A percentile compares a stretch with the other conserved stretches of the same genome.
Evolutionary conservation across 1,284 basidiomycete species (phyloP).

Genomic region (Tetrapyrgos nigripes): DNA sequence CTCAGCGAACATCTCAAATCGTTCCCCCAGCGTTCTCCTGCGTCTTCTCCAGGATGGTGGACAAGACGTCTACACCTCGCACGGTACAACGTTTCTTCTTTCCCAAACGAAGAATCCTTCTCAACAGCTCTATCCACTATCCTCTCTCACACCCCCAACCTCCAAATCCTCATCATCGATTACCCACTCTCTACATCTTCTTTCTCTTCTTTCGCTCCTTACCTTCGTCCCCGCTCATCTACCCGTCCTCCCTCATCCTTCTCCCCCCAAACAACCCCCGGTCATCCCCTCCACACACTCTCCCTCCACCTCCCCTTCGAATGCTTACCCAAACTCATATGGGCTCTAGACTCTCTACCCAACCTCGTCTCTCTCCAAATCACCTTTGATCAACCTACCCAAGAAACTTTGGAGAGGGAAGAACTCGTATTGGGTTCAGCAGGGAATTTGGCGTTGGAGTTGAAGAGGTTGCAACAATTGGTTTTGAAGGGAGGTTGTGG

Average conservation of each 20-base stretch:
- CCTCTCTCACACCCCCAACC: conserved; percentile 67
- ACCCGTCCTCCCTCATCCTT: conserved; percentile 40
- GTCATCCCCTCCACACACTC: conserved; percentile 40
- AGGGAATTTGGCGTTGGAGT: conserved; percentile 56
- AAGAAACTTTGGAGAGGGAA: conserved; percentile 18
- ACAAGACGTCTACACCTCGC: conserved; percentile 66
- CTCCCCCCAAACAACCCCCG: background rate
- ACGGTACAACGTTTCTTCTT: conserved; percentile 45
- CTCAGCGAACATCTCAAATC: conserved; percentile 55
- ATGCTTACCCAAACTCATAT: conserved; percentile 66
- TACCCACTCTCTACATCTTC: conserved; percentile 55
- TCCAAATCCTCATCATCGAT: conserved; percentile 72
- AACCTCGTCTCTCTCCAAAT: conserved; percentile 59
- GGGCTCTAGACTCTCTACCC: conserved; percentile 66
- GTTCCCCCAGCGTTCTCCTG: conserved; percentile 40
- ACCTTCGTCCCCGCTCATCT: conserved; percentile 54
- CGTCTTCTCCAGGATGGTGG: conserved; percentile 65
- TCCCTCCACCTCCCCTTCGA: conserved; percentile 63
- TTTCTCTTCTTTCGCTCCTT: conserved; percentile 67
- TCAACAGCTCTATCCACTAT: conserved; percentile 56
- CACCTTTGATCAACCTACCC: conserved; percentile 48
- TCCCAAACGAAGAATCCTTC: conserved; percentile 45
- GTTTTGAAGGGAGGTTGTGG: conserved; percentile 62
- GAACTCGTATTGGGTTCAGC: conserved; percentile 60
- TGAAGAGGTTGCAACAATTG: conserved; percentile 65